These are phyloP conservation scores for Mucor circinelloides DNA, from an alignment of 371 early-diverging fungal species.

Conservation along the genomic window DNA sequence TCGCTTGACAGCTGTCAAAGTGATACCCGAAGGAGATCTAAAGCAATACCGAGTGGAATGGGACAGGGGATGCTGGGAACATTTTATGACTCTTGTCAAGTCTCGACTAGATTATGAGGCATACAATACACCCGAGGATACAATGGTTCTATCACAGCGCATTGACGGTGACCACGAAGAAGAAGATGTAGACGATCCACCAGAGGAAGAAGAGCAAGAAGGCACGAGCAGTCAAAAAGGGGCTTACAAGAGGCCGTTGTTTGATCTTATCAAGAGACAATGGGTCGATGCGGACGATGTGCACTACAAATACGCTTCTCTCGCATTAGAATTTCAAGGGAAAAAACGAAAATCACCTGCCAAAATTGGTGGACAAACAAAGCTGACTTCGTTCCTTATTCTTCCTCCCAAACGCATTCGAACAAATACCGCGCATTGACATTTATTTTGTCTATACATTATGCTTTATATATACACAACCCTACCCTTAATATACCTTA, in stretches of 20 bases:
- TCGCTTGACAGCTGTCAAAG: not conserved
- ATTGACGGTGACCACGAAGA: too few relatives aligned
- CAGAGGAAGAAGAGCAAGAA: not conserved
- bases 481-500: too few relatives aligned
- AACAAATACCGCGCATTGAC: not conserved
- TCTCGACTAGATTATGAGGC: not conserved
- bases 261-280: constrained; percentile 17
- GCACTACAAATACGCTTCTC: constrained; percentile 1
- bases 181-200: not conserved
- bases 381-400: not conserved
- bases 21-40: not conserved
- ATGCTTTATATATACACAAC: too few relatives aligned
- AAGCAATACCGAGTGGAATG: constrained; percentile 21
- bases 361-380: not conserved
- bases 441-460: not conserved
- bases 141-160: not conserved
- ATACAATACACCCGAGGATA: not conserved
- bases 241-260: not conserved
- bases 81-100: not conserved
- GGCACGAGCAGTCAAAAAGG: not conserved
- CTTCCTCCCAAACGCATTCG: not conserved
- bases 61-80: not conserved
- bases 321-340: constrained; percentile 14
- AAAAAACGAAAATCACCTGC: not conserved
- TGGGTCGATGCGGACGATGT: constrained; percentile 22